Evolutionary conservation across 371 early-diverging fungal species (phyloP).

Genomic region (Mucor sp.): DNA sequence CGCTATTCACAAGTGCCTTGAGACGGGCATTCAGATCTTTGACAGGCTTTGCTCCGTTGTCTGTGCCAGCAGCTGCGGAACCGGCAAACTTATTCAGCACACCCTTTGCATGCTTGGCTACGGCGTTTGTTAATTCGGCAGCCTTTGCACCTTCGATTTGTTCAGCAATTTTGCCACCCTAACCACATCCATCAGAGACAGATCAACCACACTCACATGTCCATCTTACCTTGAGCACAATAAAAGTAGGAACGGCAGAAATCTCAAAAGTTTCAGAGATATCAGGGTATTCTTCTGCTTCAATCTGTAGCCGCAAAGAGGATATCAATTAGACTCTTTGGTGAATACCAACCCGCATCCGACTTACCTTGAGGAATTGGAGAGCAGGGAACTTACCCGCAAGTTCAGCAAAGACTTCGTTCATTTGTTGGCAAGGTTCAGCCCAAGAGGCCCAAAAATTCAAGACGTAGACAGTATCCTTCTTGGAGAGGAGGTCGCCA

Average conservation of each 20-base stretch:
- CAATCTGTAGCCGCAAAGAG: slow-evolving; percentile 53
- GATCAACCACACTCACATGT: not conserved
- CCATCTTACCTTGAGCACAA: slow-evolving; percentile 72
- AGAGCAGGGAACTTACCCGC: slow-evolving; percentile 75
- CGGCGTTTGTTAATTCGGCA: slow-evolving; percentile 70
- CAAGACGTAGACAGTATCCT: slow-evolving; percentile 53
- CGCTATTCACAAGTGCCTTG: slow-evolving; percentile 67
- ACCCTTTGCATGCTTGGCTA: slow-evolving; percentile 74
- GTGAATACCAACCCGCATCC: not conserved
- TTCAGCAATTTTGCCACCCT: slow-evolving; percentile 72
- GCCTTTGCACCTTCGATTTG: slow-evolving; percentile 91
- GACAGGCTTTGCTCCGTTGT: slow-evolving; percentile 29
- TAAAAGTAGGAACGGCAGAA: slow-evolving; percentile 89
- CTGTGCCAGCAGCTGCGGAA: slow-evolving; percentile 30
- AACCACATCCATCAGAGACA: not conserved
- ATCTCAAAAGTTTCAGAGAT: slow-evolving; percentile 87
- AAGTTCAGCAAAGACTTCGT: slow-evolving; percentile 85
- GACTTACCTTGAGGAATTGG: slow-evolving; percentile 74
- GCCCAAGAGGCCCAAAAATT: slow-evolving; percentile 95
- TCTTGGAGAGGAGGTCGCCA: slow-evolving; percentile 26
- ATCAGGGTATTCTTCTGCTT: slow-evolving; percentile 91
- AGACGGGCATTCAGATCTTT: slow-evolving; percentile 71
- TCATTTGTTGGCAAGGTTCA: slow-evolving; percentile 89
- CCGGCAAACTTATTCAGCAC: slow-evolving; percentile 31
- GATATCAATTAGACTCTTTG: not conserved